phyloP scores from a whole-genome alignment of 345 rosid species.

The Combretum micranthum region DNA sequence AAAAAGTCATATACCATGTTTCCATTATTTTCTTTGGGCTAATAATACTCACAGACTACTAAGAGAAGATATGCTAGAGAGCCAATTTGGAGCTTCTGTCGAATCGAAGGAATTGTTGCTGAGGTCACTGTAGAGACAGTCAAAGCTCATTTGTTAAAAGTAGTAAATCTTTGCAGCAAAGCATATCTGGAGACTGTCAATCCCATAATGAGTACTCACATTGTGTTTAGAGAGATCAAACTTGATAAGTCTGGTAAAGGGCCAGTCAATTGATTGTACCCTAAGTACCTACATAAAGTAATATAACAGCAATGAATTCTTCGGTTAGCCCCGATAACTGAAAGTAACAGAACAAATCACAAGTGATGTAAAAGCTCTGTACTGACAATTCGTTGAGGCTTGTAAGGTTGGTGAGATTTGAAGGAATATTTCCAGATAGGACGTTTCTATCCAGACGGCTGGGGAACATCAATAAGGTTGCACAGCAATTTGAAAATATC shows the following conservation, averaged over 20 bases:
- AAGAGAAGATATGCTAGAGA: constrained; percentile 75
- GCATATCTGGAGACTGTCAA: not conserved
- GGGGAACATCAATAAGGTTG: constrained; percentile 8
- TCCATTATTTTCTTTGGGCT: constrained; percentile 1
- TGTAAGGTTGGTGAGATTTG: constrained; percentile 69
- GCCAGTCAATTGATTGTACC: constrained; percentile 68
- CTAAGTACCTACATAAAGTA: constrained; percentile 56
- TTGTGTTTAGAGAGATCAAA: constrained; percentile 65
- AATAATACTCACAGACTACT: constrained; percentile 62
- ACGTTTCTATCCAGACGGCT: constrained; percentile 92
- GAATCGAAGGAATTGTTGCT: constrained; percentile 78
- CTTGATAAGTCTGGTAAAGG: constrained; percentile 67
- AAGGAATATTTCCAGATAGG: constrained; percentile 55
- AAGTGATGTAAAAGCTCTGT: not conserved
- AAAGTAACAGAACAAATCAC: not conserved
- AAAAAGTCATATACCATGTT: not conserved
- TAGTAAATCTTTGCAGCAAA: not conserved
- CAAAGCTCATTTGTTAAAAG: constrained; percentile 1
- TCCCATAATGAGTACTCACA: constrained; percentile 36
- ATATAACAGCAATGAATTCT: not conserved
- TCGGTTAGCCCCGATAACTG: not conserved
- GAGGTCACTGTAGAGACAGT: constrained; percentile 59
- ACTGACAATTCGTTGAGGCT: constrained; percentile 73
- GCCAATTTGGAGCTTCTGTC: constrained; percentile 77
- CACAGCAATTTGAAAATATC: not conserved